Evolutionary conservation across 306 rosid genomes (phyloP), one percentile per base, ranked within the genome.

Genomic region (Citrullus mucosospermus): DNA sequence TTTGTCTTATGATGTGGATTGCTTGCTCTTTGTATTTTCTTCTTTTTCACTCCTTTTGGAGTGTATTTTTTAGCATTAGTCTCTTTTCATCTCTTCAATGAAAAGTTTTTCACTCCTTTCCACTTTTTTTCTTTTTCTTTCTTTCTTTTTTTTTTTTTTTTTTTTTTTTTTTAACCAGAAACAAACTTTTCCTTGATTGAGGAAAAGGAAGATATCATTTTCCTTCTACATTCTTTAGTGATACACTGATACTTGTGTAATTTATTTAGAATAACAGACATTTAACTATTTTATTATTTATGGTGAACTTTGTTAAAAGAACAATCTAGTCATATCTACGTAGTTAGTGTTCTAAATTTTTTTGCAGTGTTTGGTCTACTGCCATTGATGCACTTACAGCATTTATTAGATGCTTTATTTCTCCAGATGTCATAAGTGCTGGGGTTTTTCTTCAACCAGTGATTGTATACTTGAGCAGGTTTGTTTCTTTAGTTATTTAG

Each of bases 321-420:
- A 22, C 14, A 46, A 72, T 50, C 6, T 48, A 15, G 77, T 72
- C 50, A 7, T 46, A 22, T 22, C 76, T 70, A 44, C 57, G 39
- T 70, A 70, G 36, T 44, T 70, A 56, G 46, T 20, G 20, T 39
- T 76, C 62, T 76, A 51, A 44, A 34, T 65, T 34, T 62, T 63
- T 84, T 86, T 84, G 88, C 85, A 95, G 98, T 36, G 93, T 95
- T 83, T 95, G 96, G 97, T 89, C 99, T 84, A 90, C 96, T 18
- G 99, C 99, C 65, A 84, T 92, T 81, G 93, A 91, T 85, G 97
- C 97, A 15, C 97, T 95, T 59, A 85, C 96, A 8, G 88, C 99
- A 48, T 95, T 95, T 82, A 73, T 91, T 84, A 88, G 86, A 76
- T 92, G 97, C 89, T 95, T 91, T 78, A 83, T 91, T 85, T 82